Evolutionary conservation across 2,329 filamentous ascomycete genomes (phyloP).

Genomic region (Cladosporium colombiae): DNA sequence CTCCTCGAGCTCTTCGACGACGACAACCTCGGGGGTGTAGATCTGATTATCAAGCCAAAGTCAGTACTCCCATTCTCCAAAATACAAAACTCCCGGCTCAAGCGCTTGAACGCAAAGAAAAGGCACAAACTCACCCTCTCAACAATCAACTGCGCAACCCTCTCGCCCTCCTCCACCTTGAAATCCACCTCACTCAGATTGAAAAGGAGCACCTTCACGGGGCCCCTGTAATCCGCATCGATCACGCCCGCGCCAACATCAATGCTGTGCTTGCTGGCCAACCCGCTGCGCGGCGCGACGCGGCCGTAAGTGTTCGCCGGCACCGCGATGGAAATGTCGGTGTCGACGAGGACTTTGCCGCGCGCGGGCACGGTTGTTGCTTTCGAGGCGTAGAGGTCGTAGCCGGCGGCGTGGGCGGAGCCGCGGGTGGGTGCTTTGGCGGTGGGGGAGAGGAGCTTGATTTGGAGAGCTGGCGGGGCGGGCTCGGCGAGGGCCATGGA

Average conservation of each 20-base stretch:
- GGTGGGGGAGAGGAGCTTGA: constrained; percentile 83
- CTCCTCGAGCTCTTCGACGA: constrained; percentile 84
- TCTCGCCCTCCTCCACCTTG: constrained; percentile 78
- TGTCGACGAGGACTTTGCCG: constrained; percentile 84
- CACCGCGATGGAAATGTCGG: constrained; percentile 87
- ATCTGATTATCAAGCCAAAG: constrained; percentile 55
- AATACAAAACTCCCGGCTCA: neutral
- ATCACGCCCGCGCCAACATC: constrained; percentile 96
- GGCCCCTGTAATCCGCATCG: constrained; percentile 93
- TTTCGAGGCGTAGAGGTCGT: constrained; percentile 80
- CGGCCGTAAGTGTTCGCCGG: constrained; percentile 90
- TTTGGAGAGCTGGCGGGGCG: constrained; percentile 65
- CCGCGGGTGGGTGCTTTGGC: constrained; percentile 85
- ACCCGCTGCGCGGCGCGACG: constrained; percentile 85
- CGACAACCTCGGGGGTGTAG: constrained; percentile 87
- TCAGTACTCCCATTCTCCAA: constrained; percentile 18
- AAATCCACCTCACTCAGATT: constrained; percentile 87
- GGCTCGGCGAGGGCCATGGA: constrained; percentile 37
- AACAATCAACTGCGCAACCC: constrained; percentile 88
- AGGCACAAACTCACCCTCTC: constrained; percentile 62
- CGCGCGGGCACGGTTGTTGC: constrained; percentile 75
- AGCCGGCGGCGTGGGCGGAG: constrained; percentile 86
- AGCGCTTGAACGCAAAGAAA: too few relatives aligned
- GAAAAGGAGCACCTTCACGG: constrained; percentile 91
- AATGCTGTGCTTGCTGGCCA: constrained; percentile 90